Conservation (phyloP, 768 basidiomycete species). For the Phylloporus sp. region DNA sequence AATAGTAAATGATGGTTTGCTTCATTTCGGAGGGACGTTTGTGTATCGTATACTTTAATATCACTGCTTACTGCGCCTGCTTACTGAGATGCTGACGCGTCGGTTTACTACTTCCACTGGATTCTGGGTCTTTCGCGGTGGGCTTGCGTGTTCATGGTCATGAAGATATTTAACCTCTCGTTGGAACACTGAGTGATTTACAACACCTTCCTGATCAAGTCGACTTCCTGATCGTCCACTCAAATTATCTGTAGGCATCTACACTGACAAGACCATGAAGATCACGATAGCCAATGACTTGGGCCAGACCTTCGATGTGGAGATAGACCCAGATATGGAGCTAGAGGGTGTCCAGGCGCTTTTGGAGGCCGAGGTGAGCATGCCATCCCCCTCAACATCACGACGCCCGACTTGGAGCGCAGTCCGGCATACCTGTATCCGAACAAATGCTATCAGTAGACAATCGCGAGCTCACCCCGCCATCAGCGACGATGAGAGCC, state of each 20-base stretch:
- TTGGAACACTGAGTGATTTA: not conserved
- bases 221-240: constrained; percentile 5
- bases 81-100: constrained; percentile 18
- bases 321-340: constrained; percentile 88
- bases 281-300: constrained; percentile 68
- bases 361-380: constrained; percentile 87
- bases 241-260: constrained; percentile 4
- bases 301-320: constrained; percentile 61
- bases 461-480: constrained; percentile 58
- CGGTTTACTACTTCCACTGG: constrained; percentile 13
- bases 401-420: not conserved
- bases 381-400: not conserved
- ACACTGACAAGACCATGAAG: constrained; percentile 44
- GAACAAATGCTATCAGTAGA: constrained; percentile 74
- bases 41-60: constrained; percentile 5
- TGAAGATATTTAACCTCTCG: constrained; percentile 13
- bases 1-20: constrained; percentile 17
- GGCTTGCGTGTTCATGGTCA: constrained; percentile 15
- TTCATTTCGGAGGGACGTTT: not conserved
- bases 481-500: constrained; percentile 62
- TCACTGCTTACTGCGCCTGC: constrained; percentile 5
- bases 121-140: constrained; percentile 21
- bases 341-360: constrained; percentile 90
- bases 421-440: constrained; percentile 69
- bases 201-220: constrained; percentile 26